Conservation (phyloP, 768 basidiomycete genomes). For the Leccinum subgranulosum region DNA sequence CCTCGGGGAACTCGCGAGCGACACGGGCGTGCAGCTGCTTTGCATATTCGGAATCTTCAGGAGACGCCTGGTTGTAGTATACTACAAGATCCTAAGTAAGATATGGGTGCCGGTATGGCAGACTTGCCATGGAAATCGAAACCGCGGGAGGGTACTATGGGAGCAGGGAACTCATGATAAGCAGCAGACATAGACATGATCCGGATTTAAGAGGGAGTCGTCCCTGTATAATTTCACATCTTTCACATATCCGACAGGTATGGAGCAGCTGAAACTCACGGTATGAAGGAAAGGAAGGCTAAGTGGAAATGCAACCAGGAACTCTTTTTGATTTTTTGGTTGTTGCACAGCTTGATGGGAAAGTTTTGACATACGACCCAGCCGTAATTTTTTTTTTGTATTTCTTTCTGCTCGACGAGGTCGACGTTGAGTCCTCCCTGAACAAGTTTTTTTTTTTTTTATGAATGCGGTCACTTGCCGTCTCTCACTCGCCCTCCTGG, state of each 20-base stretch:
- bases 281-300: too few relatives aligned
- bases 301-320: neutral
- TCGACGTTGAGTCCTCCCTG: neutral
- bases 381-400: constrained; percentile 4
- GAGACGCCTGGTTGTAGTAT: constrained; percentile 53
- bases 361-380: constrained; percentile 4
- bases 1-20: constrained; percentile 68
- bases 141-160: constrained; percentile 48
- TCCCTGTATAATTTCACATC: too few relatives aligned
- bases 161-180: constrained; percentile 54
- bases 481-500: constrained; percentile 33
- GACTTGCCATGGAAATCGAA: constrained; percentile 72
- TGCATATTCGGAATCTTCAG: constrained; percentile 46
- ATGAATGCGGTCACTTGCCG: constrained; percentile 35
- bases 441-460: neutral
- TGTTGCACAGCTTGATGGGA: neutral
- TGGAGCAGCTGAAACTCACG: neutral
- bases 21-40: constrained; percentile 56
- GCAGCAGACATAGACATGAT: constrained; percentile 31
- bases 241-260: too few relatives aligned
- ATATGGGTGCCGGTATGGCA: neutral
- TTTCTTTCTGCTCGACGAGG: neutral
- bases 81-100: constrained; percentile 35
- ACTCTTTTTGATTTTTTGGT: neutral
- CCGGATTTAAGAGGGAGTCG: too few relatives aligned